These are phyloP conservation scores for Phlebiopsis flavidoalba DNA, from an alignment of 768 basidiomycete species.

Conservation along the genomic window DNA sequence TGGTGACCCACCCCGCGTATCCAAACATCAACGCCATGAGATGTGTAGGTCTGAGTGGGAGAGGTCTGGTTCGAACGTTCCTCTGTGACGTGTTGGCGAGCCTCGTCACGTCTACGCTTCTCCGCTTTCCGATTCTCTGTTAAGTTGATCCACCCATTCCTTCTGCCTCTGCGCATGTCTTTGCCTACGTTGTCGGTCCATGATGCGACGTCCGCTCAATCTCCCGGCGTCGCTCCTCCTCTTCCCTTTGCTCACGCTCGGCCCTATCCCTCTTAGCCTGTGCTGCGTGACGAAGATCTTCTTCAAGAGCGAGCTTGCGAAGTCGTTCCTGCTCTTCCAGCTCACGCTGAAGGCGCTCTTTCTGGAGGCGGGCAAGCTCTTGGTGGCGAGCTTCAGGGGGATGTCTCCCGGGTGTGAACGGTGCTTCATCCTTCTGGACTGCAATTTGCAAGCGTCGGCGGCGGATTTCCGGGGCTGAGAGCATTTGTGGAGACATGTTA, in stretches of 20 bases:
- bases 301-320: constrained; percentile 22
- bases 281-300: constrained; percentile 21
- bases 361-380: constrained; percentile 20
- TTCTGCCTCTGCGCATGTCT: constrained; percentile 9
- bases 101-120: constrained; percentile 2
- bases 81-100: background rate
- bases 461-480: background rate
- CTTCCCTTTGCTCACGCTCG: constrained; percentile 19
- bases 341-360: constrained; percentile 15
- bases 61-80: constrained; percentile 7
- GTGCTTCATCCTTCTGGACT: background rate
- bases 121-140: background rate
- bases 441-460: background rate
- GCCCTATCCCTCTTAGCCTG: constrained; percentile 20
- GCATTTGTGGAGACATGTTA: constrained; percentile 2
- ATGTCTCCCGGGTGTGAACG: constrained; percentile 5
- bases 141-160: constrained; percentile 14
- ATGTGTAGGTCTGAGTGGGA: background rate
- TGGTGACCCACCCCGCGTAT: constrained; percentile 26
- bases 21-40: background rate
- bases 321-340: constrained; percentile 20
- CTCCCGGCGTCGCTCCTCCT: constrained; percentile 14
- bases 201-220: constrained; percentile 14
- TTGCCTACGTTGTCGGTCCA: constrained; percentile 13
- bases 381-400: constrained; percentile 21